These are phyloP conservation scores for Draba incana DNA, from an alignment of 345 rosid species.

Conservation along the genomic window DNA sequence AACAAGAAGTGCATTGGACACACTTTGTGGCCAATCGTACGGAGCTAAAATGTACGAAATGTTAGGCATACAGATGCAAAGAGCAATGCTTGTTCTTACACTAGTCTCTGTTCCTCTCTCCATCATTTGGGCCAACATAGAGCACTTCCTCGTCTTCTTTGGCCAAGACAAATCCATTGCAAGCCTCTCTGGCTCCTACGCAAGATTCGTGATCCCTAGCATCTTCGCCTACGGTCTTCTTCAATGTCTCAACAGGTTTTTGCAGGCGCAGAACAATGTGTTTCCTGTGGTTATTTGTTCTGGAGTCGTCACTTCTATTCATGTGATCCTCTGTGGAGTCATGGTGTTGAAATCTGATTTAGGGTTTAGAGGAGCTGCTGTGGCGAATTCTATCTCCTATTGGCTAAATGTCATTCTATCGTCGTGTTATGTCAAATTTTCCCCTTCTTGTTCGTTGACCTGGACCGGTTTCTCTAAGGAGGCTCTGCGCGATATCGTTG, in stretches of 20 bases:
- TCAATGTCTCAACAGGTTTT: conserved; percentile 64
- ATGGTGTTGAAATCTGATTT: conserved; percentile 37
- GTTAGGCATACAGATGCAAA: conserved; percentile 66
- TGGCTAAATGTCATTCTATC: conserved; percentile 42
- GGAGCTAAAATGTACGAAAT: conserved; percentile 71
- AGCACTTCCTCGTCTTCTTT: conserved; percentile 46
- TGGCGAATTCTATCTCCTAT: conserved; percentile 35
- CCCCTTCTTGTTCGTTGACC: conserved; percentile 44
- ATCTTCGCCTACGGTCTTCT: conserved; percentile 59
- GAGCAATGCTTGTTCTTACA: conserved; percentile 64
- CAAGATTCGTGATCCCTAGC: conserved; percentile 64
- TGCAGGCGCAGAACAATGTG: conserved; percentile 63
- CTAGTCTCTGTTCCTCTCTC: conserved; percentile 56
- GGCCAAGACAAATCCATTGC: conserved; percentile 46
- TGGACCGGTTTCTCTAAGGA: conserved; percentile 50
- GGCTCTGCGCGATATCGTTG: conserved; percentile 30
- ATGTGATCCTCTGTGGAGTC: conserved; percentile 32
- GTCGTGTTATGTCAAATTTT: conserved; percentile 38
- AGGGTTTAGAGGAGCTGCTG: conserved; percentile 42
- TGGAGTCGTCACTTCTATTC: conserved; percentile 31
- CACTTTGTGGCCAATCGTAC: conserved; percentile 68
- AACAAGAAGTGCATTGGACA: conserved; percentile 72
- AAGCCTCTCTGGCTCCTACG: conserved; percentile 40
- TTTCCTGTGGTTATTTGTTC: conserved; percentile 47
- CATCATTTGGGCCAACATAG: conserved; percentile 57